Evolutionary conservation across 345 rosid species (phyloP), one percentile per base, ranked within the genome.

Genomic region (Anacardium occidentale): DNA sequence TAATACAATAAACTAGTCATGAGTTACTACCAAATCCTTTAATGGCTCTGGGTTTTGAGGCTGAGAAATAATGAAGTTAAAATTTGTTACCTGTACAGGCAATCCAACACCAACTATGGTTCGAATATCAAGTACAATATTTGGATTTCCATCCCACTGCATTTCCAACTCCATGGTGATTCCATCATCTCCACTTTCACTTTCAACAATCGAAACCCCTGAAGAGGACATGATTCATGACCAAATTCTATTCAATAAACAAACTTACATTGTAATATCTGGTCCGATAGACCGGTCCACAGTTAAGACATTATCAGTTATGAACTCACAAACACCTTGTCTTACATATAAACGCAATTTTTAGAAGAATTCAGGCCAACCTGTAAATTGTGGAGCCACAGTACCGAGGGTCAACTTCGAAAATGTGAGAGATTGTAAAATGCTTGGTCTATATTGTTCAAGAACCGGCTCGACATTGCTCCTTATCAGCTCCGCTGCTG

Each of bases 61-160:
- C 15, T 59, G 74, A 62, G 14, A 48, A 57, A 21, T 3, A 61
- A 53, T 17, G 0, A 37, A 37, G 42, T 34, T 0, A 37, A 15
- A 51, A 64, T 65, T 63, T 64, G 32, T 57, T 79, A 94, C 98
- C 96, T 92, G 90, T 14, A 92, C 81, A 0, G 97, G 98, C 51
- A 94, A 80, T 40, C 87, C 83, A 10, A 94, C 85, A 0, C 98
- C 98, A 55, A 94, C 75, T 81, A 71, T 83, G 22, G 98, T 92
- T 67, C 87, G 85, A 75, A 94, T 76, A 75, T 81, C 91, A 56
- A 92, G 91, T 37, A 87, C 91, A 29, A 94, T 88, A 67, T 75
- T 84, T 5, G 98, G 97, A 74, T 92, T 84, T 11, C 97, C 98
- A 68, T 94, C 98, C 98, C 98, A 94, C 77, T 92, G 91, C 89